Evolutionary conservation across 2,329 filamentous ascomycete genomes (phyloP).

Genomic region (Epichloe sibirici): DNA sequence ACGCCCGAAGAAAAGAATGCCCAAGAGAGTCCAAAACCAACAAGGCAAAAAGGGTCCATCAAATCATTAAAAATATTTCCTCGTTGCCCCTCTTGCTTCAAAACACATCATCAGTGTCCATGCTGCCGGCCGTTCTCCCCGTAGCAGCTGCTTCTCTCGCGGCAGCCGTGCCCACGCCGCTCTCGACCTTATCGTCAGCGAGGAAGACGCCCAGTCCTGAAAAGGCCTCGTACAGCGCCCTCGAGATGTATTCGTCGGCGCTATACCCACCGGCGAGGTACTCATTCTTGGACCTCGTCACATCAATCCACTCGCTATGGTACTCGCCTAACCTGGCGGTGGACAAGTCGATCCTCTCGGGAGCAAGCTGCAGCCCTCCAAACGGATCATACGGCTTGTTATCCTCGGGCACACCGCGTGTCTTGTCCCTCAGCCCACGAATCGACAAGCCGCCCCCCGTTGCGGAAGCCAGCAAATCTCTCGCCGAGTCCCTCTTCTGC

Average conservation of each 20-base stretch:
- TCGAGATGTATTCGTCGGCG: constrained; percentile 66
- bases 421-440: constrained; percentile 63
- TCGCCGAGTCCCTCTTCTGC: constrained; percentile 21
- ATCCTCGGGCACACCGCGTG: constrained; percentile 26
- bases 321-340: constrained; percentile 46
- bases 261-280: constrained; percentile 74
- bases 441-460: constrained; percentile 43
- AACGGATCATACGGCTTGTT: constrained; percentile 83
- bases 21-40: neutral
- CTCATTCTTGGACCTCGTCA: constrained; percentile 49
- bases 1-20: neutral
- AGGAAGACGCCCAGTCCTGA: constrained; percentile 80
- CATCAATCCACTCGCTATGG: constrained; percentile 61
- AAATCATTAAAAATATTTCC: neutral
- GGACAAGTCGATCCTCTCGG: constrained; percentile 54
- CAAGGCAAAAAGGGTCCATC: neutral
- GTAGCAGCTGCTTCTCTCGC: constrained; percentile 25
- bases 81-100: constrained; percentile 8
- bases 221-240: constrained; percentile 81
- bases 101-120: constrained; percentile 39
- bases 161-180: constrained; percentile 20
- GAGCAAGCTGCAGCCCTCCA: constrained; percentile 57
- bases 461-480: constrained; percentile 21
- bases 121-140: constrained; percentile 22
- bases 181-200: constrained; percentile 54